Conservation (phyloP, 208 protist genomes). For the Crithidia sp. region DNA sequence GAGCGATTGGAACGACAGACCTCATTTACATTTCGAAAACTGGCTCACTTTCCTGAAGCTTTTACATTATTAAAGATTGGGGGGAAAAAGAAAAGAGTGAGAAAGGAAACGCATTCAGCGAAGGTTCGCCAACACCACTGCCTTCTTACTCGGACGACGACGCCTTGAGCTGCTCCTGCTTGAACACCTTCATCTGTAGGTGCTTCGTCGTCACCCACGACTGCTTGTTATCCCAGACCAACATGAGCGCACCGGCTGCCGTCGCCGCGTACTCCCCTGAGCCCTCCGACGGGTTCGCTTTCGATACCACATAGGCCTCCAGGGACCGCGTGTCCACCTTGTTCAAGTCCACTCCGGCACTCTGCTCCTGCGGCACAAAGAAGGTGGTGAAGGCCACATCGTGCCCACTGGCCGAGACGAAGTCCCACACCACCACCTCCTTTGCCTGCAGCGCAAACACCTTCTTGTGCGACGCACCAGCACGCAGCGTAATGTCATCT, state of each 20-base stretch:
- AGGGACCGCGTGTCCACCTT: constrained; percentile 15
- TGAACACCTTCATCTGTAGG: constrained; percentile 63
- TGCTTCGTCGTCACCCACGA: constrained; percentile 49
- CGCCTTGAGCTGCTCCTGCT: constrained; percentile 11
- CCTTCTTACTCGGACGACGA: neutral
- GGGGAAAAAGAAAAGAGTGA: neutral
- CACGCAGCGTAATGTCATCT: constrained; percentile 42
- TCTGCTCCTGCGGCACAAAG: constrained; percentile 16
- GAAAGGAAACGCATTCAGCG: neutral
- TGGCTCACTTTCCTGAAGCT: neutral
- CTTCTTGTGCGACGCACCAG: constrained; percentile 38
- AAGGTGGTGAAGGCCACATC: constrained; percentile 39
- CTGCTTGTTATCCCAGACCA: constrained; percentile 60
- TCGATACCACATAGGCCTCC: constrained; percentile 33
- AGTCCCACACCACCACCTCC: constrained; percentile 55
- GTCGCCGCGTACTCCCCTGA: constrained; percentile 36
- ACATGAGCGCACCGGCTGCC: constrained; percentile 39
- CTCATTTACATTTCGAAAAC: no score
- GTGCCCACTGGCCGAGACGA: constrained; percentile 32
- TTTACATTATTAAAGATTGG: neutral
- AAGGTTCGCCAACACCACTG: neutral
- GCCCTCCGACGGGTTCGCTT: constrained; percentile 35
- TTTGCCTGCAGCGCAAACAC: constrained; percentile 30
- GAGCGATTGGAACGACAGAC: no score
- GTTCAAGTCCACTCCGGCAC: neutral